Evolutionary conservation across 1,284 basidiomycete species (phyloP).

Genomic region (Fomitopsis schrenkii): DNA sequence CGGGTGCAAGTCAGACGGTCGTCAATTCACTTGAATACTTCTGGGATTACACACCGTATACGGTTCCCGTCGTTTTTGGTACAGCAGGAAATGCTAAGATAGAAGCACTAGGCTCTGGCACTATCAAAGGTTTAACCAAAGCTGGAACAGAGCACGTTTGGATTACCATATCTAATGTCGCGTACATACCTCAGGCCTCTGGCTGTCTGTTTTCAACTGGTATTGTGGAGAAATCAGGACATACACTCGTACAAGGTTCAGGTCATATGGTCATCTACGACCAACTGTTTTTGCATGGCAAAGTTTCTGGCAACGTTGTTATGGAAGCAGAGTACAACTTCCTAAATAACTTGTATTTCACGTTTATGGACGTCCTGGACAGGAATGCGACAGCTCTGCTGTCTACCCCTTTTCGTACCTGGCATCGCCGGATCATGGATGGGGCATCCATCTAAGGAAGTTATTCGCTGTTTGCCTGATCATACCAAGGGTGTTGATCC

Average conservation of each 20-base stretch:
- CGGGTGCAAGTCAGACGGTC: neutral
- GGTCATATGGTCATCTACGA: neutral
- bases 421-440: neutral
- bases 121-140: neutral
- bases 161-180: neutral
- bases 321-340: neutral
- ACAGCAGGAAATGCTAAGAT: neutral
- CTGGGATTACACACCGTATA: neutral
- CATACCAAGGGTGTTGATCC: neutral
- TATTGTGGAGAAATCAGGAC: neutral
- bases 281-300: neutral
- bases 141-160: neutral
- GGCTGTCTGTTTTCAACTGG: neutral
- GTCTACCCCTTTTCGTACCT: neutral
- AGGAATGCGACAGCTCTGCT: neutral
- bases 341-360: neutral
- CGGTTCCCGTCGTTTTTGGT: neutral
- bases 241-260: neutral
- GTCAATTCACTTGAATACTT: neutral
- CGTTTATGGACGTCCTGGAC: neutral
- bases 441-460: neutral
- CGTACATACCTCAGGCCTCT: neutral
- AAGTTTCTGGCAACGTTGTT: neutral
- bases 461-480: neutral
- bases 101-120: neutral